Evolutionary conservation across 306 rosid genomes (phyloP), one percentile per base, ranked within the genome.

Genomic region (Vigna angularis): DNA sequence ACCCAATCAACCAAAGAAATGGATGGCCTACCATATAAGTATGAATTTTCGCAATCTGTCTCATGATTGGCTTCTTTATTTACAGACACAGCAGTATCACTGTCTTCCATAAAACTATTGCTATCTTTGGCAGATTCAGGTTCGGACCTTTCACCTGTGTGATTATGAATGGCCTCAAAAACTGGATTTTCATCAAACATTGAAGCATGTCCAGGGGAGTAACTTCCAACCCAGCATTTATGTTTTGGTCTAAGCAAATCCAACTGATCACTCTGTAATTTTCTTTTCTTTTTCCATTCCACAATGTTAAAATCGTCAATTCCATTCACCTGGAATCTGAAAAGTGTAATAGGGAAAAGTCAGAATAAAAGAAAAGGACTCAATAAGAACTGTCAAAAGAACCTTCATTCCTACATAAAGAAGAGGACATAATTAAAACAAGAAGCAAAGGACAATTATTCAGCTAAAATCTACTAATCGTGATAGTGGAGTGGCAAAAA

Each of bases 201-300:
- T 61, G 74, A 77, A 79, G 70, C 28, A 24, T 67, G 61, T 72
- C 68, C 88, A 62, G 69, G 83, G 30, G 86, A 75, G 51, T 28
- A 70, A 63, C 67, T 76, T 38, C 62, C 75, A 81, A 74, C 84
- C 84, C 86, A 72, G 76, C 93, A 85, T 80, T 73, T 87, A 65
- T 86, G 91, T 89, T 88, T 91, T 11, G 90, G 81, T 75, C 77
- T 73, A 36, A 90, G 88, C 80, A 88, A 82, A 78, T 83, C 91
- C 68, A 89, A 74, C 50, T 86, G 89, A 72, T 90, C 92, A 2
- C 70, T 76, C 44, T 75, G 89, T 30, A 89, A 48, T 77, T 91
- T 94, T 80, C 98, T 90, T 77, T 94, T 93, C 87, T 86, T 94
- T 75, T 78, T 83, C 76, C 80, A 77, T 32, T 82, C 83, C 52